phyloP scores from a whole-genome alignment of 1,284 basidiomycete genomes.

The Mixia osmundae region DNA sequence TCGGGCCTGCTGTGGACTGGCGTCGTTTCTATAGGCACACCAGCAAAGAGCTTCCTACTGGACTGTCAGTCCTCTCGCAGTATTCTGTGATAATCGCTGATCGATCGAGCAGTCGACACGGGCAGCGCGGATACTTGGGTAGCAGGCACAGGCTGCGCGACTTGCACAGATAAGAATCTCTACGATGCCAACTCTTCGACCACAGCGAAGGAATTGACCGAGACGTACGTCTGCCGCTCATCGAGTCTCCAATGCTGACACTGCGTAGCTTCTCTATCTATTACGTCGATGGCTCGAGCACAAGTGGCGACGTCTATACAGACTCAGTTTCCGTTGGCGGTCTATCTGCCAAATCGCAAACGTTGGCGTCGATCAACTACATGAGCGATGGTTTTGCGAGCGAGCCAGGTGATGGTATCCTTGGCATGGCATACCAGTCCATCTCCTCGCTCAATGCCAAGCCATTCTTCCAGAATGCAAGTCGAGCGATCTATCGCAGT shows the following conservation, averaged over 20 bases:
- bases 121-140: too few relatives aligned
- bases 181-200: too few relatives aligned
- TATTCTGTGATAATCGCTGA: too few relatives aligned
- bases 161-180: too few relatives aligned
- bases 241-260: too few relatives aligned
- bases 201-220: too few relatives aligned
- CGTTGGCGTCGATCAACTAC: conserved; percentile 8
- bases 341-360: conserved; percentile 2
- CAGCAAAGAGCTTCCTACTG: conserved; percentile 12
- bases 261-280: too few relatives aligned
- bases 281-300: conserved; percentile 1
- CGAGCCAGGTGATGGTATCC: conserved; percentile 12
- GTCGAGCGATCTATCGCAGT: background rate
- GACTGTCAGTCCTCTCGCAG: too few relatives aligned
- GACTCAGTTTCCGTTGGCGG: background rate
- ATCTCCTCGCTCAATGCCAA: conserved; percentile 10
- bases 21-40: conserved; percentile 13
- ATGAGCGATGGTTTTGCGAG: conserved; percentile 9
- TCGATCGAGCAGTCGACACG: too few relatives aligned
- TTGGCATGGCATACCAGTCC: conserved; percentile 10
- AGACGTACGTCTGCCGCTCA: too few relatives aligned
- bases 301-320: background rate
- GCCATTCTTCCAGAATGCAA: conserved; percentile 8
- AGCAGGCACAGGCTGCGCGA: too few relatives aligned
- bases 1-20: conserved; percentile 15